Conservation (phyloP, 441 rosid species). For the Jatropha podagrica region DNA sequence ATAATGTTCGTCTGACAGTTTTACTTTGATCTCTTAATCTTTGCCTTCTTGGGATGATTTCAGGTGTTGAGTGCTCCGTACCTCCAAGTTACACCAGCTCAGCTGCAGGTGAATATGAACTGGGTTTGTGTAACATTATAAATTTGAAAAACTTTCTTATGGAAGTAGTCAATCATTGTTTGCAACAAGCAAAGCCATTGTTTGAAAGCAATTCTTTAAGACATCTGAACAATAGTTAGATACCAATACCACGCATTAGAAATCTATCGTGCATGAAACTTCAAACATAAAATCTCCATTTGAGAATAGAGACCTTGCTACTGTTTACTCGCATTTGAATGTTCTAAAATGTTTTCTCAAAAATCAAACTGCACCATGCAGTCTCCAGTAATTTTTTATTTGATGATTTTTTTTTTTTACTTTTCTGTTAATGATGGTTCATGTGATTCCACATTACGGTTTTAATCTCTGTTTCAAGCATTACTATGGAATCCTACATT, state of each 20-base stretch:
- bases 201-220: background rate
- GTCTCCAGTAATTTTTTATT: too few species aligned
- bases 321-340: background rate
- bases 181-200: background rate
- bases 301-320: background rate
- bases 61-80: constrained; percentile 96
- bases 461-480: too few species aligned
- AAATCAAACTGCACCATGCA: background rate
- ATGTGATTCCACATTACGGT: too few species aligned
- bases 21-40: constrained; percentile 17
- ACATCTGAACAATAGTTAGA: background rate
- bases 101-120: constrained; percentile 50
- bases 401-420: too few species aligned
- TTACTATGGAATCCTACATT: too few species aligned
- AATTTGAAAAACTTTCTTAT: background rate
- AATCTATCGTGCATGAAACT: background rate
- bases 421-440: too few species aligned
- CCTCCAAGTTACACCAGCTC: constrained; percentile 57
- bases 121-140: constrained; percentile 7
- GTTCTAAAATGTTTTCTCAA: background rate
- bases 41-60: constrained; percentile 27
- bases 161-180: background rate
- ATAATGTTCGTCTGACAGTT: background rate
- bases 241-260: background rate
- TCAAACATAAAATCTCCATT: background rate